phyloP scores from a whole-genome alignment of 108 stramenopile genomes.

The Nitzschia sp. region DNA sequence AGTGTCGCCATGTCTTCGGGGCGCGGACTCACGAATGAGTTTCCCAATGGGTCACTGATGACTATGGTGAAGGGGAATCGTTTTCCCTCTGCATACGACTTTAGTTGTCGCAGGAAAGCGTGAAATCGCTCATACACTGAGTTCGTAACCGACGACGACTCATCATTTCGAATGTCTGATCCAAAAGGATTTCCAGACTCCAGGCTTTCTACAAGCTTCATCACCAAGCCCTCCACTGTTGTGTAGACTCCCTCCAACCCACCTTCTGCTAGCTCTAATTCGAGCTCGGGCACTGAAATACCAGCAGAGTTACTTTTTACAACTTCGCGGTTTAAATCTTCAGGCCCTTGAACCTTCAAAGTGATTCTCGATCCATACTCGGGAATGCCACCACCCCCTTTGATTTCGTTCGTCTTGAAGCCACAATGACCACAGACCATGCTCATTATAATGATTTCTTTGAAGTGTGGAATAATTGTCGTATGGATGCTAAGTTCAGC shows the following conservation, averaged over 20 bases:
- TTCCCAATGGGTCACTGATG: slow-evolving; percentile 84
- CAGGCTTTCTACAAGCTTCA: slow-evolving; percentile 64
- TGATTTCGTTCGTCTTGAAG: slow-evolving; percentile 77
- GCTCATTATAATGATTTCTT: slow-evolving; percentile 91
- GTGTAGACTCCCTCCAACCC: slow-evolving; percentile 89
- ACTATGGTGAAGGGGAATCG: slow-evolving; percentile 79
- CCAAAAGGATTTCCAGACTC: slow-evolving; percentile 69
- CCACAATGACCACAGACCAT: slow-evolving; percentile 89
- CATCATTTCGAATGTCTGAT: slow-evolving; percentile 44
- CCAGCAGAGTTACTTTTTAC: slow-evolving; percentile 84
- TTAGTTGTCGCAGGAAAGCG: slow-evolving; percentile 30
- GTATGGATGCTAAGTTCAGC: slow-evolving; percentile 75
- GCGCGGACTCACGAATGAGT: slow-evolving; percentile 81
- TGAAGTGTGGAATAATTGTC: slow-evolving; percentile 92
- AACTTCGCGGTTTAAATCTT: slow-evolving; percentile 82
- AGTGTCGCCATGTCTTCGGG: slow-evolving; percentile 13
- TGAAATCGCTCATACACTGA: slow-evolving; percentile 47
- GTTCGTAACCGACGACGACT: slow-evolving; percentile 28
- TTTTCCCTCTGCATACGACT: slow-evolving; percentile 20
- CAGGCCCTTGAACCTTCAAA: slow-evolving; percentile 38
- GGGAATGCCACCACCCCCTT: slow-evolving; percentile 91
- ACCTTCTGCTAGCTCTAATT: slow-evolving; percentile 62
- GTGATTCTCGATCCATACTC: slow-evolving; percentile 62
- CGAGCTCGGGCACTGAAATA: slow-evolving; percentile 76
- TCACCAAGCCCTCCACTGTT: slow-evolving; percentile 85